Conservation (phyloP, 2,329 filamentous ascomycete species). For the Akanthomyces lecanii region DNA sequence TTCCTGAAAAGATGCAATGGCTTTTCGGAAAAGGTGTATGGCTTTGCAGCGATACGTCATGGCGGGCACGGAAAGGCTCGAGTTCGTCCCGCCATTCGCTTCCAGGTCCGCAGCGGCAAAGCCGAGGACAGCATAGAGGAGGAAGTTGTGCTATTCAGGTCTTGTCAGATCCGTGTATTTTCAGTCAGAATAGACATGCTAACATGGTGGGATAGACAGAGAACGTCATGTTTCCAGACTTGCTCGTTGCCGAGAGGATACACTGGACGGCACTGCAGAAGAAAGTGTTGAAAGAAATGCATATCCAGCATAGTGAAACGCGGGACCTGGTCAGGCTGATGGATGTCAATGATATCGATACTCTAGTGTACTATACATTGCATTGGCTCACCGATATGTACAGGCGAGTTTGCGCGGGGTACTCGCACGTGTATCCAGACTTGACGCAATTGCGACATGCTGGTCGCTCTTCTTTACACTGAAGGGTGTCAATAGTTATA, state of each 20-base stretch:
- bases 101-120: slow-evolving; percentile 6
- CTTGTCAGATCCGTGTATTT: background rate
- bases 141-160: background rate
- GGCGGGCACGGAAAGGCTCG: slow-evolving; percentile 6
- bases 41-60: slow-evolving; percentile 13
- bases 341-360: background rate
- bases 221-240: slow-evolving; percentile 10
- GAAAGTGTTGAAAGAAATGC: slow-evolving; percentile 10
- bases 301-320: slow-evolving; percentile 6
- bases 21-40: slow-evolving; percentile 9
- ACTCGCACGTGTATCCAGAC: slow-evolving; percentile 11
- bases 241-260: slow-evolving; percentile 11
- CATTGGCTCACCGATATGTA: background rate
- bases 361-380: background rate
- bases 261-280: slow-evolving; percentile 1
- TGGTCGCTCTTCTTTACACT: slow-evolving; percentile 4
- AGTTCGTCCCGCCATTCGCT: slow-evolving; percentile 4
- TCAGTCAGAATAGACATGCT: background rate
- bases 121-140: slow-evolving; percentile 1
- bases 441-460: slow-evolving; percentile 5
- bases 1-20: background rate
- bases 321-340: background rate
- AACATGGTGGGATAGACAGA: slow-evolving; percentile 5
- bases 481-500: too few relatives aligned
- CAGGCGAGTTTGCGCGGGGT: background rate